These are phyloP conservation scores for Solanum hybrid DNA, from an alignment of 305 asterid species.

Conservation along the genomic window DNA sequence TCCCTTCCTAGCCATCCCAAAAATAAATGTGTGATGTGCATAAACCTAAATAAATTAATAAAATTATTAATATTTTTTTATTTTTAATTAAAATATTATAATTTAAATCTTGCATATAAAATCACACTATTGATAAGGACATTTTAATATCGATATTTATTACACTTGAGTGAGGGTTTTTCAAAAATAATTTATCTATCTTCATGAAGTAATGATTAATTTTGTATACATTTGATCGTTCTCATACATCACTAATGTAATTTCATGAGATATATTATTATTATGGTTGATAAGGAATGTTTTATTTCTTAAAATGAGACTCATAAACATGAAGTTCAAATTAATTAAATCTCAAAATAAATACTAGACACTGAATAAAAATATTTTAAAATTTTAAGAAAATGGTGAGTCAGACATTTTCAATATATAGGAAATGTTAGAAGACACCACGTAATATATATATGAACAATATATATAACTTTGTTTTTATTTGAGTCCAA, in stretches of 20 bases:
- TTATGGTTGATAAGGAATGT: not conserved
- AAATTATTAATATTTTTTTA: not conserved
- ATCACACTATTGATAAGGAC: not conserved
- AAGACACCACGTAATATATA: not conserved
- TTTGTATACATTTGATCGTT: too few relatives aligned
- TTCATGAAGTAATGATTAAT: too few relatives aligned
- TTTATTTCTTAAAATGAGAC: not conserved
- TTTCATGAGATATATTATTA: not conserved
- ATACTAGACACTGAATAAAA: not conserved
- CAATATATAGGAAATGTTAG: not conserved
- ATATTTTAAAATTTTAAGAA: not conserved
- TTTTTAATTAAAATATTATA: too few relatives aligned
- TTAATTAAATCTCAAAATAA: not conserved
- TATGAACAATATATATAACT: not conserved
- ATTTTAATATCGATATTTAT: not conserved
- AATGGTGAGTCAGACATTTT: not conserved
- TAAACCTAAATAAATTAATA: not conserved
- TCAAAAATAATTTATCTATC: fast-evolving
- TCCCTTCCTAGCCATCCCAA: not conserved
- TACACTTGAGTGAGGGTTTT: not conserved
- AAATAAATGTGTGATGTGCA: not conserved
- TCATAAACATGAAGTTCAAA: not conserved
- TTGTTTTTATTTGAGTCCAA: not conserved
- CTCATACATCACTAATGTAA: fast-evolving
- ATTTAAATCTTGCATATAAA: not conserved